phyloP scores from a whole-genome alignment of 1,284 basidiomycete genomes.

The Leccinum subrobustum region DNA sequence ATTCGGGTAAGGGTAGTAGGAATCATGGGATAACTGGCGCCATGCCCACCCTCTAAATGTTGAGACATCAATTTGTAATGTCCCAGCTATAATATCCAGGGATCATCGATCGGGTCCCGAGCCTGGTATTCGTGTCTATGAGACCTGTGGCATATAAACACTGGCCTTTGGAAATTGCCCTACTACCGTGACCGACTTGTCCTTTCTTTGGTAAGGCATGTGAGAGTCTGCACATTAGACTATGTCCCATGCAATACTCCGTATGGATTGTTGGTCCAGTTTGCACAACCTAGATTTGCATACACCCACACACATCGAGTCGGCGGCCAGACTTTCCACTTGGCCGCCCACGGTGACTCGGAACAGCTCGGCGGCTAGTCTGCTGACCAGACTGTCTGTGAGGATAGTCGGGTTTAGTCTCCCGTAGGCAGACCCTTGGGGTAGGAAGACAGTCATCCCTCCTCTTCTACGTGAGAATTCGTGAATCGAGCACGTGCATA shows the following conservation, averaged over 20 bases:
- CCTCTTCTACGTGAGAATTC: too few species aligned
- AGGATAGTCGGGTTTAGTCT: too few species aligned
- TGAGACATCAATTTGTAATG: not conserved
- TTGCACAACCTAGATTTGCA: too few species aligned
- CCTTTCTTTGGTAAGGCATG: not conserved
- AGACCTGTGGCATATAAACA: not conserved
- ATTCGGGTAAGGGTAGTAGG: constrained; percentile 10
- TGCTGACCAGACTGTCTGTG: too few species aligned
- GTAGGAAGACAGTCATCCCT: too few species aligned
- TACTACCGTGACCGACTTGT: not conserved
- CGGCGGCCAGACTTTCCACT: too few species aligned
- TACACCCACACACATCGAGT: too few species aligned
- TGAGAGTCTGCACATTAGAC: not conserved
- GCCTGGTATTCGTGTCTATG: constrained; percentile 39
- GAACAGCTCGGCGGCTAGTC: not conserved
- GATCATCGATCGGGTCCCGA: constrained; percentile 37
- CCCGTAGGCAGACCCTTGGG: too few species aligned
- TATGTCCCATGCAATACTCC: too few species aligned
- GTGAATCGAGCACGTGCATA: too few species aligned
- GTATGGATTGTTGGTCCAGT: too few species aligned
- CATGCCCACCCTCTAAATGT: constrained; percentile 42
- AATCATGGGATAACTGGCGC: not conserved
- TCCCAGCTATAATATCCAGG: constrained; percentile 31
- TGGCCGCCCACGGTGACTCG: too few species aligned
- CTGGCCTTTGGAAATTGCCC: not conserved